Evolutionary conservation across 2,329 filamentous ascomycete genomes (phyloP).

Genomic region (Periconia digitata): DNA sequence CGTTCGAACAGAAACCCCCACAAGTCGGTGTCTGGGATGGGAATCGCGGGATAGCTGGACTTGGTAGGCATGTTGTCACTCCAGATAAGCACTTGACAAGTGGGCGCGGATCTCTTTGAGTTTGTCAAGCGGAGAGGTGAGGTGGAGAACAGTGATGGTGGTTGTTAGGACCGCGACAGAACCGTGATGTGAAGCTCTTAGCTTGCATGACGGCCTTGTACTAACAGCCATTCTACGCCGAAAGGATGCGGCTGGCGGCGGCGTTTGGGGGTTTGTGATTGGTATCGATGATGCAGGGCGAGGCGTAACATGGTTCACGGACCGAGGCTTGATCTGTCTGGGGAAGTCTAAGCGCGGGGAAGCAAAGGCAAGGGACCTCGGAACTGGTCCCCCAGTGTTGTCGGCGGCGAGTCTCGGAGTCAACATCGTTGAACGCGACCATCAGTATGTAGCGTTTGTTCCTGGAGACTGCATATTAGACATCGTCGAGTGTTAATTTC

Average conservation of each 20-base stretch:
- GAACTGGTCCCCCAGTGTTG: not conserved
- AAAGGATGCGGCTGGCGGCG: not conserved
- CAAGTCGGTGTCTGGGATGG: constrained; percentile 74
- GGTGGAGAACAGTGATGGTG: no score
- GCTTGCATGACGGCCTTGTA: not conserved
- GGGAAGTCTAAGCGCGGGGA: constrained; percentile 5
- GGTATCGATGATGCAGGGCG: not conserved
- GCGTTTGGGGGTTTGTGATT: not conserved
- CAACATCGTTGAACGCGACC: not conserved
- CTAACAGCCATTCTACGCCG: not conserved
- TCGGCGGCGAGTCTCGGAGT: not conserved
- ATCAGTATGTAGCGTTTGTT: constrained; percentile 5
- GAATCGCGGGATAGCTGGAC: constrained; percentile 64
- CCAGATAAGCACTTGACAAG: constrained; percentile 1
- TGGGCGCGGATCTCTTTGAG: not conserved
- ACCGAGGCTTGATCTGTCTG: constrained; percentile 7
- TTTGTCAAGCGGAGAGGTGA: not conserved
- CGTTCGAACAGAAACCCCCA: constrained; percentile 78
- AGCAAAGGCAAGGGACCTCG: constrained; percentile 1
- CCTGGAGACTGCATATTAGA: no score
- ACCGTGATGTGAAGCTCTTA: no score
- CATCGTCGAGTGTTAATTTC: no score
- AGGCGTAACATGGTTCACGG: constrained; percentile 4
- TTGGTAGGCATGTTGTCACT: constrained; percentile 65
- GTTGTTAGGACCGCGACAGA: no score